Conservation (phyloP, 768 basidiomycete species). For the Russula sp. region DNA sequence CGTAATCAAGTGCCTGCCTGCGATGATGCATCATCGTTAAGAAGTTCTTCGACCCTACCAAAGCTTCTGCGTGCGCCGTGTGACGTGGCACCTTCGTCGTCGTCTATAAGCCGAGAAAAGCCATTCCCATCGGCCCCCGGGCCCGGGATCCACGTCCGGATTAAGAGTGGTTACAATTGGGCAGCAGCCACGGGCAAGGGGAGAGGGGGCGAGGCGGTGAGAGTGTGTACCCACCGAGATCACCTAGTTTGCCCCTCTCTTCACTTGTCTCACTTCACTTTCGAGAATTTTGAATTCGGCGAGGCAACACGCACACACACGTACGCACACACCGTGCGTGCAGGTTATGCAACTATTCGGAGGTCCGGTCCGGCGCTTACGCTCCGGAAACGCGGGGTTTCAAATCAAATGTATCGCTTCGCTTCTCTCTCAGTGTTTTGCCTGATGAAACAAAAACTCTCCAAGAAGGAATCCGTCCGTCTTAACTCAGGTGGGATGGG, state of each 20-base stretch:
- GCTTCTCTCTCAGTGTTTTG: too few species aligned
- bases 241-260: neutral
- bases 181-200: too few species aligned
- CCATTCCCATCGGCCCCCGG: neutral
- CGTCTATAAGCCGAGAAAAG: neutral
- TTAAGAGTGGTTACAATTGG: neutral
- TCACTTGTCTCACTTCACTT: neutral
- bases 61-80: neutral
- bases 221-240: neutral
- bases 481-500: neutral
- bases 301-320: neutral
- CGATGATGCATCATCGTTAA: neutral
- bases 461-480: neutral
- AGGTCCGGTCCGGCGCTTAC: slow-evolving; percentile 3
- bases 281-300: neutral
- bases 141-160: neutral
- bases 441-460: neutral
- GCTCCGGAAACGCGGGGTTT: neutral
- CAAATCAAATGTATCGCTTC: neutral
- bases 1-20: neutral
- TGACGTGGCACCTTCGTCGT: slow-evolving; percentile 13
- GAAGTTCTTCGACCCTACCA: neutral
- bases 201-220: neutral
- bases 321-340: neutral
- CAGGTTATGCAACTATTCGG: neutral